These are phyloP conservation scores for Sordariomycetes sp. DNA, from an alignment of 2,329 filamentous ascomycete genomes.

Conservation along the genomic window DNA sequence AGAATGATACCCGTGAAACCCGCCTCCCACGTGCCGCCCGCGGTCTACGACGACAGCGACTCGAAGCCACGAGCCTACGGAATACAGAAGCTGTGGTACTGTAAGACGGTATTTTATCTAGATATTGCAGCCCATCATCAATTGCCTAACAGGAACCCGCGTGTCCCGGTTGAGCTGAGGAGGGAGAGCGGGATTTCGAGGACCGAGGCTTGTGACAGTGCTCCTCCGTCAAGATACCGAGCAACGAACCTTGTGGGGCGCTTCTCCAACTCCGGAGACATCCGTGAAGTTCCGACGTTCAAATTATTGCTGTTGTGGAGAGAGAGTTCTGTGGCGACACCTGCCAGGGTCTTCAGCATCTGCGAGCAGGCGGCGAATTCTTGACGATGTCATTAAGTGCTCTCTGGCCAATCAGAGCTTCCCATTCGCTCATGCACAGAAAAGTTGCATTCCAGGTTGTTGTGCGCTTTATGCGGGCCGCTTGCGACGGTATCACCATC, in stretches of 20 bases:
- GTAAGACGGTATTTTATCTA: background rate
- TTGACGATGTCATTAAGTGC: background rate
- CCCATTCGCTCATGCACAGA: background rate
- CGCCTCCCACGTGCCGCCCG: background rate
- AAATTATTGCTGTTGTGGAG: too few relatives aligned
- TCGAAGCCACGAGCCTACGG: background rate
- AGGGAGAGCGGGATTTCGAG: background rate
- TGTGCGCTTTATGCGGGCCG: background rate
- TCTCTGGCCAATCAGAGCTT: background rate
- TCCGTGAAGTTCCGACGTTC: background rate
- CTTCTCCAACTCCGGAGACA: background rate
- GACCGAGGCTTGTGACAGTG: background rate
- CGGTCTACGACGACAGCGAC: background rate
- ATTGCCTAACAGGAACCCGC: background rate
- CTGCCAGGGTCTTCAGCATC: background rate
- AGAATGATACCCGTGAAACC: background rate
- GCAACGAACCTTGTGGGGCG: background rate
- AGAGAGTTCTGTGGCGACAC: background rate
- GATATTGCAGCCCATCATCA: background rate
- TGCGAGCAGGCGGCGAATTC: background rate
- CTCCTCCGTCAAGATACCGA: background rate
- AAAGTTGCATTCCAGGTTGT: background rate
- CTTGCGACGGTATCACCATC: background rate
- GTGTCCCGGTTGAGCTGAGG: background rate
- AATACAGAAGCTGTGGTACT: background rate